These are phyloP conservation scores for Arabis hirsuta DNA, from an alignment of 345 rosid genomes.

Conservation along the genomic window DNA sequence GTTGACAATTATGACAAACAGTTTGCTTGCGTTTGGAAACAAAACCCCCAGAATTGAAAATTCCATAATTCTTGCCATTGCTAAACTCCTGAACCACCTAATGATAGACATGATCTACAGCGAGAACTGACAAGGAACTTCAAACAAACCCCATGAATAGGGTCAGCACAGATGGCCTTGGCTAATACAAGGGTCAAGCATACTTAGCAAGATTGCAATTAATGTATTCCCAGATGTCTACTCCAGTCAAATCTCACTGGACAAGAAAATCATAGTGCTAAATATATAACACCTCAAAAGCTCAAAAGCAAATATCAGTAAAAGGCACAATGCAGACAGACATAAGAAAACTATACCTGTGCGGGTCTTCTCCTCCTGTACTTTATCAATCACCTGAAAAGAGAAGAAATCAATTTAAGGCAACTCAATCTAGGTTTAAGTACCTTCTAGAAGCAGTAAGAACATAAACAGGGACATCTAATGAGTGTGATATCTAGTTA, in stretches of 20 bases:
- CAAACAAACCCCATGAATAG: neutral
- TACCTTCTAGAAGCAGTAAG: constrained; percentile 2
- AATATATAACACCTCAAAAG: neutral
- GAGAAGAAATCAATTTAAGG: neutral
- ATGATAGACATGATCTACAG: neutral
- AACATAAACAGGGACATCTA: neutral
- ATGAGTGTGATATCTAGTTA: neutral
- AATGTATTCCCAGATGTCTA: neutral
- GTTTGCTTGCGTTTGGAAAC: neutral
- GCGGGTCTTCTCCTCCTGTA: constrained; percentile 45
- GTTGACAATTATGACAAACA: constrained; percentile 4
- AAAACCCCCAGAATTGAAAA: neutral
- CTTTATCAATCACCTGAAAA: constrained; percentile 46
- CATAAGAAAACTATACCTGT: constrained; percentile 37
- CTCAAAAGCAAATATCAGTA: neutral
- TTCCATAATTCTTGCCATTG: neutral
- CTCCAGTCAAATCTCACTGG: neutral
- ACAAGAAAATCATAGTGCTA: neutral
- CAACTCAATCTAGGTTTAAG: neutral
- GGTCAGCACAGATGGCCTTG: neutral
- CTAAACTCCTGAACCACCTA: no score
- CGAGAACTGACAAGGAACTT: neutral
- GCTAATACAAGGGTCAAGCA: neutral
- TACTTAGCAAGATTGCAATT: neutral
- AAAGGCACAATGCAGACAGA: neutral